Percentiles rank a stretch among this genome's conserved stretches.
Conservation (phyloP, 371 early-diverging fungal species). For the Mortierella polycephala region DNA sequence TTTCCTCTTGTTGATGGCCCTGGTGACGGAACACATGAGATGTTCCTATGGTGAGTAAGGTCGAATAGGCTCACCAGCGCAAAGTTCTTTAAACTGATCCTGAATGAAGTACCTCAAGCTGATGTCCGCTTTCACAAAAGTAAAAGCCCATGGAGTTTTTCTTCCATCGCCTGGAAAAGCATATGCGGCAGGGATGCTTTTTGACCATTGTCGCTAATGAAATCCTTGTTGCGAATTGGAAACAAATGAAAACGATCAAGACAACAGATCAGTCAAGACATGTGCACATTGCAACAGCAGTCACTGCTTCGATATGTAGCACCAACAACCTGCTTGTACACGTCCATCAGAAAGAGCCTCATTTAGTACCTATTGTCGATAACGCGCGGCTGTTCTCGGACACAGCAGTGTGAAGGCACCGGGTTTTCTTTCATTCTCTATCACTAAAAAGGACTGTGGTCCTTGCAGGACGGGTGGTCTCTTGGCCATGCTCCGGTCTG, state of each 20-base stretch:
- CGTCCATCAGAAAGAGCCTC: too few relatives aligned
- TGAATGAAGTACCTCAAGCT: conserved; percentile 23
- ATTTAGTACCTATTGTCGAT: too few relatives aligned
- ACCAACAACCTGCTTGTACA: too few relatives aligned
- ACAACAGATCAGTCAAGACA: background rate
- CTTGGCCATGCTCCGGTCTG: too few relatives aligned
- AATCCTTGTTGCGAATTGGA: background rate
- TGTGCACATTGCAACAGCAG: too few relatives aligned
- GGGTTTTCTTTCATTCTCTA: too few relatives aligned
- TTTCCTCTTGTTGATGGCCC: conserved; percentile 47
- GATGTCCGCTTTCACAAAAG: conserved; percentile 41
- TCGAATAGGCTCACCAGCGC: background rate
- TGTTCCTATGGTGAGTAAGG: background rate
- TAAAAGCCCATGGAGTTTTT: conserved; percentile 33
- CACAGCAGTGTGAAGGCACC: too few relatives aligned
- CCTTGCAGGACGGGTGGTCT: too few relatives aligned
- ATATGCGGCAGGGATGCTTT: conserved; percentile 36
- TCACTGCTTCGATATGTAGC: too few relatives aligned
- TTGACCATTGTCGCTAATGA: conserved; percentile 1
- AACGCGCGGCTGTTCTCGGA: too few relatives aligned
- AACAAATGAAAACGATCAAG: background rate
- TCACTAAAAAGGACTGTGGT: too few relatives aligned
- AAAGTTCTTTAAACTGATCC: background rate
- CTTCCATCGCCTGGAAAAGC: conserved; percentile 26
- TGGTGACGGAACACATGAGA: background rate